Conservation (phyloP, 2,329 filamentous ascomycete genomes). For the Zopfia rhizophila region DNA sequence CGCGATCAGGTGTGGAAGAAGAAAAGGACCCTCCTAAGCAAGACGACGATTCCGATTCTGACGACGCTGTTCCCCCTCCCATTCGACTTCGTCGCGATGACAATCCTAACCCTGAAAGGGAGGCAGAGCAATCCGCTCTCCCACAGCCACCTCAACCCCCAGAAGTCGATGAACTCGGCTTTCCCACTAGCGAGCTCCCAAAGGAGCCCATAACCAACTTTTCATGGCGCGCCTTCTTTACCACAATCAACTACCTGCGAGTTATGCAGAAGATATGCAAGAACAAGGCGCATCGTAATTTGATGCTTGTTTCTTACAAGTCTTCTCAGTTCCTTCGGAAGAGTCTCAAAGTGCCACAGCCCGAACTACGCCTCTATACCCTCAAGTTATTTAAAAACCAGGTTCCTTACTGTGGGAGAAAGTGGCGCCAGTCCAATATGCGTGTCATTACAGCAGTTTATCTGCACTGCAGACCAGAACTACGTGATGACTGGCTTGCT, state of each 20-base stretch:
- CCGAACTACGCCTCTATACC: constrained; percentile 88
- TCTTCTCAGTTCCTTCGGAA: constrained; percentile 92
- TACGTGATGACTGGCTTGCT: constrained; percentile 93
- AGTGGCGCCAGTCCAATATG: constrained; percentile 99
- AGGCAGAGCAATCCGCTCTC: constrained; percentile 35
- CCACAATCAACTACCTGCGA: constrained; percentile 92
- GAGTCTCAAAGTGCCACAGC: constrained; percentile 88
- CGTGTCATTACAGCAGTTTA: constrained; percentile 98
- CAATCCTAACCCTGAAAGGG: constrained; percentile 33
- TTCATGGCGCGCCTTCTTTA: constrained; percentile 94
- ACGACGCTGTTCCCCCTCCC: constrained; percentile 85
- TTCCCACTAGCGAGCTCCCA: constrained; percentile 76
- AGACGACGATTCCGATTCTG: constrained; percentile 51
- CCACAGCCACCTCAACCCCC: constrained; percentile 52
- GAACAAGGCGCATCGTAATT: constrained; percentile 91
- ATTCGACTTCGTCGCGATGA: constrained; percentile 68
- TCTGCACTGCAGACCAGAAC: constrained; percentile 88
- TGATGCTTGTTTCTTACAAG: constrained; percentile 95
- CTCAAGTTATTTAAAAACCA: constrained; percentile 99
- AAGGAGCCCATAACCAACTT: constrained; percentile 85
- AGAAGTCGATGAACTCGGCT: constrained; percentile 87
- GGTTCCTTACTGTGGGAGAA: constrained; percentile 96
- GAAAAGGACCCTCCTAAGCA: constrained; percentile 30
- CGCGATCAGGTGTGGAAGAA: constrained; percentile 63
- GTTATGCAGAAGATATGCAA: constrained; percentile 98